These are phyloP conservation scores for Coffea canephora DNA, from an alignment of 257 asterid genomes.

Conservation along the genomic window DNA sequence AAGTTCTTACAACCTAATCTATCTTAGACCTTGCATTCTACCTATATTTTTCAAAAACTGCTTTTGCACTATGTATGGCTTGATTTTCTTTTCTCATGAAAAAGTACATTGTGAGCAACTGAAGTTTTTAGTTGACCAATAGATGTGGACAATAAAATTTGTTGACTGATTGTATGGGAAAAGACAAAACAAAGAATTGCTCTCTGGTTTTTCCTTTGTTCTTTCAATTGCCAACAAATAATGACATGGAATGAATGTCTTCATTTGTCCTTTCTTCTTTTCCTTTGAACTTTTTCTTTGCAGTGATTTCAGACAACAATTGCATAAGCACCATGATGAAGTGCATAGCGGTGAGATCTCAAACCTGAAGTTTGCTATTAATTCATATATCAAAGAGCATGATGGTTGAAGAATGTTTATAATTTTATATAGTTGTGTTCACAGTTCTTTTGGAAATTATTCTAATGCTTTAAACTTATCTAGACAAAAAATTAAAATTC, in stretches of 20 bases:
- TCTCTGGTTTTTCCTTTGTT: neutral
- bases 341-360: slow-evolving; percentile 49
- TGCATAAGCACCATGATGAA: slow-evolving; percentile 50
- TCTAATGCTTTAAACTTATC: neutral
- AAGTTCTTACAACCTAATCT: neutral
- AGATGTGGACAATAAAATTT: neutral
- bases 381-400: neutral
- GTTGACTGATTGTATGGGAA: neutral
- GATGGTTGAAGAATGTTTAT: neutral
- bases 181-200: neutral
- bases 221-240: neutral
- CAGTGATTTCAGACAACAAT: slow-evolving; percentile 43
- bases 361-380: slow-evolving; percentile 7
- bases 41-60: neutral
- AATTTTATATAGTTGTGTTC: neutral
- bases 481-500: neutral
- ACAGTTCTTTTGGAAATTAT: neutral
- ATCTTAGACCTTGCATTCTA: neutral
- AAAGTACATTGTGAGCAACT: neutral
- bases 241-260: neutral
- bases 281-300: neutral
- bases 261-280: neutral
- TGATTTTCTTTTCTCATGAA: neutral
- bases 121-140: neutral
- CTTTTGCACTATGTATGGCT: neutral